A percentile compares a stretch with the other conserved stretches of the same genome.
These are phyloP conservation scores for Cystobasidium slooffiae DNA, from an alignment of 1,284 basidiomycete genomes.

Conservation along the genomic window DNA sequence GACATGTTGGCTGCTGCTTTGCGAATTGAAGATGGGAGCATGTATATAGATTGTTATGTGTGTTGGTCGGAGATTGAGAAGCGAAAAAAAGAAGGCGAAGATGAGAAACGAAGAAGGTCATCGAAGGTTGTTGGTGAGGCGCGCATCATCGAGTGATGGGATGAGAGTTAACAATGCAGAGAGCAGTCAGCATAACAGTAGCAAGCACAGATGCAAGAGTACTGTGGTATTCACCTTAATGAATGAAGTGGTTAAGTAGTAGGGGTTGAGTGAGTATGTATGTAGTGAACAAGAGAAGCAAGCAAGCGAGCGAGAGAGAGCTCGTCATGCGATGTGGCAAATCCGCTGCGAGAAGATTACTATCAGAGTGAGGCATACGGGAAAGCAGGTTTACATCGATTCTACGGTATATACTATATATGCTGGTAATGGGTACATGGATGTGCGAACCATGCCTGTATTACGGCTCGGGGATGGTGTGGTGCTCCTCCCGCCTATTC, in stretches of 20 bases:
- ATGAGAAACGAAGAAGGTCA: conserved; percentile 14
- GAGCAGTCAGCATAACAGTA: no score
- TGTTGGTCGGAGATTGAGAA: not conserved
- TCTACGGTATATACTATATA: not conserved
- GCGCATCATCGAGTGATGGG: not conserved
- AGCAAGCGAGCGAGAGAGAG: no score
- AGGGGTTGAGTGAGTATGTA: no score
- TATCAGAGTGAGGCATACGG: not conserved
- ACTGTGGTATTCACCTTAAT: no score
- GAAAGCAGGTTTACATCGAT: not conserved
- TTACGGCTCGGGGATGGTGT: not conserved
- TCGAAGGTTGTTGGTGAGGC: conserved; percentile 1
- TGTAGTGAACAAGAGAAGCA: no score
- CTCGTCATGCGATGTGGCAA: no score
- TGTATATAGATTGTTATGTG: conserved; percentile 1
- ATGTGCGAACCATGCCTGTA: not conserved
- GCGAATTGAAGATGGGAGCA: conserved; percentile 29
- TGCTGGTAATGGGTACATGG: not conserved
- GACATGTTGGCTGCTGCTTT: conserved; percentile 41
- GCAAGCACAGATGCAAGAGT: no score
- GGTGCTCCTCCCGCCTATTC: not conserved
- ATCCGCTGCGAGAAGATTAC: not conserved
- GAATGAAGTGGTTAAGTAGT: no score
- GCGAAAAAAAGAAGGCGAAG: not conserved
- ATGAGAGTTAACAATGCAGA: not conserved